phyloP scores from a whole-genome alignment of 805 yeast species.

The Ogataea henricii region DNA sequence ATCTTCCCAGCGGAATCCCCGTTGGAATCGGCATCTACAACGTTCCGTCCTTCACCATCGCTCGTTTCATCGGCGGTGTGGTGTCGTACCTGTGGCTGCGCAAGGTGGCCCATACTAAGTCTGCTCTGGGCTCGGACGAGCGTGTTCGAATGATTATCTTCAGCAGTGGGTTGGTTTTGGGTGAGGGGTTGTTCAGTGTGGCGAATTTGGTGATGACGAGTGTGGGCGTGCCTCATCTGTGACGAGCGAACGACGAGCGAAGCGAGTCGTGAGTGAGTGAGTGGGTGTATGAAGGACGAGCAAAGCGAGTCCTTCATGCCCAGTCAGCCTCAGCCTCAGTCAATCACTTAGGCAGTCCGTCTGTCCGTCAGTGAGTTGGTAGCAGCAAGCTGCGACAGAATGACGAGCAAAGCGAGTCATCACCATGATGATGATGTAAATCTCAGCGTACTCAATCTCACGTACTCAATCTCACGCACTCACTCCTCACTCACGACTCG shows the following conservation, averaged over 20 bases:
- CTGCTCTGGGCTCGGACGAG: constrained; percentile 38
- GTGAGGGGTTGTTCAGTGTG: constrained; percentile 90
- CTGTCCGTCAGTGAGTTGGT: too few relatives aligned
- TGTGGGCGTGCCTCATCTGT: constrained; percentile 62
- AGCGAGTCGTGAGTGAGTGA: neutral
- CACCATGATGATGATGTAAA: too few relatives aligned
- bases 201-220: constrained; percentile 77
- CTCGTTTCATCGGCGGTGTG: constrained; percentile 88
- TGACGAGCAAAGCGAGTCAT: too few relatives aligned
- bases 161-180: constrained; percentile 89
- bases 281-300: neutral
- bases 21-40: constrained; percentile 97
- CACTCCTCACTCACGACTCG: too few relatives aligned
- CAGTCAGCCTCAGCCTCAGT: too few relatives aligned
- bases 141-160: constrained; percentile 80
- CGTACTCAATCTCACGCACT: too few relatives aligned
- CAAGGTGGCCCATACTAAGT: constrained; percentile 18
- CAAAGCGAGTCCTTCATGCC: too few relatives aligned
- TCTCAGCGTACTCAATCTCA: too few relatives aligned
- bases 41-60: constrained; percentile 89
- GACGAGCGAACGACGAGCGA: neutral
- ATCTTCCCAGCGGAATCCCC: constrained; percentile 92
- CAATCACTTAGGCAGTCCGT: too few relatives aligned
- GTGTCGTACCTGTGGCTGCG: constrained; percentile 60
- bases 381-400: too few relatives aligned